Conservation (phyloP, 2,329 filamentous ascomycete genomes). For the Sclerotinia borealis region DNA sequence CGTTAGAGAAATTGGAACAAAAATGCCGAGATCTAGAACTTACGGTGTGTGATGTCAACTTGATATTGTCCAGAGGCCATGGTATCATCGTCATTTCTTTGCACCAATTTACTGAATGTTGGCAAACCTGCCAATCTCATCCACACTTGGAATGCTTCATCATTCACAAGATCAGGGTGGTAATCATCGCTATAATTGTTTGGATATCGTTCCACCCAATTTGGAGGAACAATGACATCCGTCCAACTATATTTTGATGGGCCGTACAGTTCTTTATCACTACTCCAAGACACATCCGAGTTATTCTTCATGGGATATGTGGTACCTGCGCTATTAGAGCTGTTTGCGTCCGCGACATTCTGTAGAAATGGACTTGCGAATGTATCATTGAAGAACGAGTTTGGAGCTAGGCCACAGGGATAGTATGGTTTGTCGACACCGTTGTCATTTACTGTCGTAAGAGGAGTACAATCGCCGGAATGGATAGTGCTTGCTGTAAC, state of each 20-base stretch:
- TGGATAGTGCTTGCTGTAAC: conserved; percentile 56
- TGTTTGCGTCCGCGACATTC: conserved; percentile 35
- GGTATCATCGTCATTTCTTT: conserved; percentile 65
- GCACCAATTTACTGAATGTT: conserved; percentile 87
- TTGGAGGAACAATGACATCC: conserved; percentile 74
- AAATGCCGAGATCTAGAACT: conserved; percentile 34
- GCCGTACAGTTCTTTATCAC: conserved; percentile 75
- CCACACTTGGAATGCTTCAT: conserved; percentile 94
- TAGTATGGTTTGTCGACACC: conserved; percentile 67
- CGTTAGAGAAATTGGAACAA: conserved; percentile 17
- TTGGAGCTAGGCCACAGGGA: conserved; percentile 92
- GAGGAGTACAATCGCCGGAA: conserved; percentile 67
- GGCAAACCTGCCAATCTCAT: conserved; percentile 95
- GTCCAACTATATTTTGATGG: conserved; percentile 56
- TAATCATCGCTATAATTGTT: conserved; percentile 59
- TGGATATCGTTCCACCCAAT: conserved; percentile 71
- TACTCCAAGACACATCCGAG: conserved; percentile 74
- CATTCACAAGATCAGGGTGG: conserved; percentile 62
- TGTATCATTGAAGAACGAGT: conserved; percentile 95
- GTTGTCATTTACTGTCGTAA: conserved; percentile 47
- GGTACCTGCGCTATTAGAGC: conserved; percentile 10
- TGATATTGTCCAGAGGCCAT: conserved; percentile 70
- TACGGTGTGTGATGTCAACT: conserved; percentile 73
- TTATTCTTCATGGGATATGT: conserved; percentile 69
- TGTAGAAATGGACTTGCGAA: conserved; percentile 58